Percentiles rank a stretch among this genome's conserved stretches.
Evolutionary conservation across 2,329 filamentous ascomycete species (phyloP).

Genomic region (Diplodia scrobiculata): DNA sequence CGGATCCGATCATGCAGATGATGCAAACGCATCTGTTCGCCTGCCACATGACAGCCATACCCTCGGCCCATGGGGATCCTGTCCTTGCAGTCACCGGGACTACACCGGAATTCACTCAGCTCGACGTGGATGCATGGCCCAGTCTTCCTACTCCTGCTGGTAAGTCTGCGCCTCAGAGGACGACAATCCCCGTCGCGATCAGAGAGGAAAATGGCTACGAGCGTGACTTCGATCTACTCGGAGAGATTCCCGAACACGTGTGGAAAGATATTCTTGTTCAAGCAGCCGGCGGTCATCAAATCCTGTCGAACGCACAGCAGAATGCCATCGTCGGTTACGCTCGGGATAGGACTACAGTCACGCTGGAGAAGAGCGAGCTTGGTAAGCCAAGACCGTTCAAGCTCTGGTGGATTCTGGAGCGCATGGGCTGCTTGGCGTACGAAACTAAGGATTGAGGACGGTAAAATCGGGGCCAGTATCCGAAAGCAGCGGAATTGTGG

Average conservation of each 20-base stretch:
- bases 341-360: conserved; percentile 33
- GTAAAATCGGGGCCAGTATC: not conserved
- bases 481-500: not conserved
- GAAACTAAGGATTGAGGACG: conserved; percentile 30
- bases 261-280: conserved; percentile 39
- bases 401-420: conserved; percentile 46
- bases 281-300: conserved; percentile 33
- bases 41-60: not conserved
- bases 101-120: not conserved
- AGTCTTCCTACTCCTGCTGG: not conserved
- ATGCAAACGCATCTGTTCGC: conserved; percentile 11
- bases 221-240: conserved; percentile 34
- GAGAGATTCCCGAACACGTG: conserved; percentile 39
- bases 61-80: not conserved
- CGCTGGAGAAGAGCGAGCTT: conserved; percentile 37
- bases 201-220: conserved; percentile 2
- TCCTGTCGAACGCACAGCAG: conserved; percentile 42
- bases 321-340: conserved; percentile 41
- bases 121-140: not conserved
- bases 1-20: conserved; percentile 25
- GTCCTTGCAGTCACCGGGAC: not conserved
- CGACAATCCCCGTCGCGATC: not conserved
- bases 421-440: conserved; percentile 45
- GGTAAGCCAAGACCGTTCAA: conserved; percentile 43
- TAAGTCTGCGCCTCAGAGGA: not conserved